Conservation (phyloP, 352 stramenopile genomes). For the Sclerospora graminicola region DNA sequence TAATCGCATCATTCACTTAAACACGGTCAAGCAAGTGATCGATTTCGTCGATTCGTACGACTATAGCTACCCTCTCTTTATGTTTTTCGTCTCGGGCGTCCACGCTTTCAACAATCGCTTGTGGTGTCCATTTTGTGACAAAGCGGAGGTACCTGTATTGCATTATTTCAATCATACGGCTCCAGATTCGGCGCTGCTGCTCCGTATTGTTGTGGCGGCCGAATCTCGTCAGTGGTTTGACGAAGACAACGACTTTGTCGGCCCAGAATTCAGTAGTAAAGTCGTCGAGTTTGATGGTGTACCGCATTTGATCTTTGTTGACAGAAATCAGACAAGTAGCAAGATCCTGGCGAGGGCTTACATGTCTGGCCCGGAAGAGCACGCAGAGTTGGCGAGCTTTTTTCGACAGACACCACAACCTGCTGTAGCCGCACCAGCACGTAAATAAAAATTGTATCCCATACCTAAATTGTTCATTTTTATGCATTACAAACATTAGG, state of each 20-base stretch:
- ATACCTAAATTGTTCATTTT: too few relatives aligned
- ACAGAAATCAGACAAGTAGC: slow-evolving; percentile 26
- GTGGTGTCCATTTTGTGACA: slow-evolving; percentile 80
- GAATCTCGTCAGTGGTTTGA: slow-evolving; percentile 61
- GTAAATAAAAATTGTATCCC: slow-evolving; percentile 1
- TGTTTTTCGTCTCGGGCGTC: slow-evolving; percentile 67
- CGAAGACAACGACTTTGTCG: slow-evolving; percentile 64
- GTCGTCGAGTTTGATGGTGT: slow-evolving; percentile 49
- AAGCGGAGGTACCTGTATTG: slow-evolving; percentile 52
- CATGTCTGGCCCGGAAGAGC: slow-evolving; percentile 30
- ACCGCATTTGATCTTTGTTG: slow-evolving; percentile 49
- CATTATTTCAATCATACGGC: slow-evolving; percentile 75
- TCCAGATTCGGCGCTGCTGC: slow-evolving; percentile 36
- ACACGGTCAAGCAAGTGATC: slow-evolving; percentile 27
- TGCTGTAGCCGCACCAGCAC: slow-evolving; percentile 2
- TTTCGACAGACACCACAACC: slow-evolving; percentile 20
- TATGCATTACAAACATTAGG: too few relatives aligned
- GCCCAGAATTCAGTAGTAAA: slow-evolving; percentile 40
- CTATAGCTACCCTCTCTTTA: slow-evolving; percentile 59
- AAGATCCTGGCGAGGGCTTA: slow-evolving; percentile 39
- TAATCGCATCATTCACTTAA: slow-evolving; percentile 48
- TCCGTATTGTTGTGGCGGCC: slow-evolving; percentile 49
- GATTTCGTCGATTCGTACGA: slow-evolving; percentile 49
- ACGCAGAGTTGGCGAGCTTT: slow-evolving; percentile 30
- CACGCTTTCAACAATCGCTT: slow-evolving; percentile 67